phyloP scores from a whole-genome alignment of 768 basidiomycete genomes.

The Lactifluus pinguis region DNA sequence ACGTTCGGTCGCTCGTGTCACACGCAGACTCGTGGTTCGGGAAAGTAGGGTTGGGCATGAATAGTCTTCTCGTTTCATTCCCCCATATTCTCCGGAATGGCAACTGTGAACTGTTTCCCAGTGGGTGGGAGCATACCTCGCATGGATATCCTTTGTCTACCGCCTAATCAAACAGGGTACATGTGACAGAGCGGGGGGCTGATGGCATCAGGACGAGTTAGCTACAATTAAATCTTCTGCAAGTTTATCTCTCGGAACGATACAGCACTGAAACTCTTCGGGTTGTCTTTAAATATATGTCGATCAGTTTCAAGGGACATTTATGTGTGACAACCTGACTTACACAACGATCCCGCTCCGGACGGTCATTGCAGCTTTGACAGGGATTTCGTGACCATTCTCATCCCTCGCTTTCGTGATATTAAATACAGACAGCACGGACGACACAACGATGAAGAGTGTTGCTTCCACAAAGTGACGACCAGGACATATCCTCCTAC shows the following conservation, averaged over 20 bases:
- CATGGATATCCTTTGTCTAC: no score
- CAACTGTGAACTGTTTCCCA: no score
- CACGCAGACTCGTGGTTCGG: no score
- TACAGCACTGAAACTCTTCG: background rate
- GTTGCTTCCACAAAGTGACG: constrained; percentile 6
- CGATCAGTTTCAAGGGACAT: no score
- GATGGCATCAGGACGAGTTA: no score
- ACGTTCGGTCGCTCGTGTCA: no score
- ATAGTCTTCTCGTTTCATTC: no score
- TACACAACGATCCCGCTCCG: background rate
- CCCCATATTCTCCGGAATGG: no score
- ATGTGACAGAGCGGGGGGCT: no score
- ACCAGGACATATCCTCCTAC: constrained; percentile 9
- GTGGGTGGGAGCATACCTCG: no score
- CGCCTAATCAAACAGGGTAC: no score
- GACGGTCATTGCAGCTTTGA: background rate
- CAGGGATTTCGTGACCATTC: constrained; percentile 1
- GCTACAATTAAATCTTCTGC: constrained; percentile 2
- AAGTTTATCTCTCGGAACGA: constrained; percentile 1
- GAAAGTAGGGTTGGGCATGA: no score
- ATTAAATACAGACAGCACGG: background rate
- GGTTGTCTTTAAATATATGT: background rate
- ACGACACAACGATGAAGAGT: constrained; percentile 1
- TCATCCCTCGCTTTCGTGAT: background rate
- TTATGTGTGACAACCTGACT: background rate